Conservation (phyloP, 2,329 filamentous ascomycete species). For the Helotiales sp. region DNA sequence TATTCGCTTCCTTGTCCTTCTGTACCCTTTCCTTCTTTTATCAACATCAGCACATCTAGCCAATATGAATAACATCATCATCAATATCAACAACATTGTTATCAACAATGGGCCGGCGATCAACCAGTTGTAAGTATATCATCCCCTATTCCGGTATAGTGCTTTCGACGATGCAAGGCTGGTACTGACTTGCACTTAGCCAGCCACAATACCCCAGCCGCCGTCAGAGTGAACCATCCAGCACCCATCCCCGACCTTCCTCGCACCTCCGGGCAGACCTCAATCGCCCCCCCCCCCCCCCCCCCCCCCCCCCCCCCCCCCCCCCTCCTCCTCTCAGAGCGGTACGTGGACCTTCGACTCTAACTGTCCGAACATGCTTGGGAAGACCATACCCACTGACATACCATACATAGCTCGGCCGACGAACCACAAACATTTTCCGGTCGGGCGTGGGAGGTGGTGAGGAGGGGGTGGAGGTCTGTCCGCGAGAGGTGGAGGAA, state of each 20-base stretch:
- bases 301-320: background rate
- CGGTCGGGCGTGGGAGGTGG: conserved; percentile 1
- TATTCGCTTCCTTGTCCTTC: background rate
- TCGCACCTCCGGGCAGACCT: background rate
- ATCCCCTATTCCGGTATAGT: background rate
- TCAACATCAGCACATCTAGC: background rate
- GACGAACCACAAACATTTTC: conserved; percentile 1
- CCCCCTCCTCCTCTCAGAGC: background rate
- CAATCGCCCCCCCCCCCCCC: background rate
- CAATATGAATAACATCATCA: conserved; percentile 4
- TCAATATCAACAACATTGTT: conserved; percentile 2
- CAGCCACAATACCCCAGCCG: conserved; percentile 2
- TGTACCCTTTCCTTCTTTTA: background rate
- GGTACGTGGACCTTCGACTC: conserved; percentile 1
- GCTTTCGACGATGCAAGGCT: conserved; percentile 1
- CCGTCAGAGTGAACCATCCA: conserved; percentile 3
- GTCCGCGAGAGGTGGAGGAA: background rate
- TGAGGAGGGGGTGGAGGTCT: background rate
- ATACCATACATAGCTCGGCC: conserved; percentile 1
- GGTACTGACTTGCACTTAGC: conserved; percentile 1
- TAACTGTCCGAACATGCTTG: background rate
- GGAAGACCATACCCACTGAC: background rate
- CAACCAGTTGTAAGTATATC: conserved; percentile 3
- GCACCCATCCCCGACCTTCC: background rate
- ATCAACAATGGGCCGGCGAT: background rate